Conservation (phyloP, 805 yeast species). For the Candida qinlingensis region DNA sequence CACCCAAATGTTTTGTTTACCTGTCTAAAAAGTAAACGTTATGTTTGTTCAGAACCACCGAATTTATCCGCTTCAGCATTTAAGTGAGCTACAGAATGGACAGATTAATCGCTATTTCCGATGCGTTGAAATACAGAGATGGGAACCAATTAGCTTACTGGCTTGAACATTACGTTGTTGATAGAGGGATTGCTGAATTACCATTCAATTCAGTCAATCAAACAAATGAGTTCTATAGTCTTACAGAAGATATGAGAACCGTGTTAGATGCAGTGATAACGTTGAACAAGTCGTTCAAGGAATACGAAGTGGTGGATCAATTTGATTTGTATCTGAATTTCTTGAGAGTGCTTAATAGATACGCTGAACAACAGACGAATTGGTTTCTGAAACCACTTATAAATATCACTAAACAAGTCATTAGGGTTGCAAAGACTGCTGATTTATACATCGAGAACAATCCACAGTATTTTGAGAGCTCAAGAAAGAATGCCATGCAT, state of each 20-base stretch:
- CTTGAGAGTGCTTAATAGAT: constrained; percentile 42
- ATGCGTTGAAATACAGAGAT: background rate
- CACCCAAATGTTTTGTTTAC: background rate
- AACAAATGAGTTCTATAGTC: background rate
- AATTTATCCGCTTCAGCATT: no score
- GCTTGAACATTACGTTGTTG: constrained; percentile 1
- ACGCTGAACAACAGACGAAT: constrained; percentile 45
- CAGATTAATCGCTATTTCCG: background rate
- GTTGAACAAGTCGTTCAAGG: constrained; percentile 20
- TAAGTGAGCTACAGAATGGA: background rate
- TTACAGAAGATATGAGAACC: constrained; percentile 10
- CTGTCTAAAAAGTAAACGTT: no score
- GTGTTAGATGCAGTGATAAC: constrained; percentile 8
- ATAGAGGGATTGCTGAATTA: background rate
- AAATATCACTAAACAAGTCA: constrained; percentile 35
- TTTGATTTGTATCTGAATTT: constrained; percentile 32
- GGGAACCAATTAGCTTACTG: background rate
- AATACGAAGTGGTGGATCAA: constrained; percentile 28
- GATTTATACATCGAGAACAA: constrained; percentile 19
- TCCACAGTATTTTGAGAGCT: constrained; percentile 8
- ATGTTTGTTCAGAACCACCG: no score
- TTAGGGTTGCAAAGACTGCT: constrained; percentile 17
- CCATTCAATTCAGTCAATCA: background rate
- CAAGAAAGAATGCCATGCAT: constrained; percentile 9
- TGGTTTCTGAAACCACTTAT: constrained; percentile 48